Base-by-base conservation (phyloP, 2,329 filamentous ascomycete species). In the Phaeomoniella chlamydospora region DNA sequence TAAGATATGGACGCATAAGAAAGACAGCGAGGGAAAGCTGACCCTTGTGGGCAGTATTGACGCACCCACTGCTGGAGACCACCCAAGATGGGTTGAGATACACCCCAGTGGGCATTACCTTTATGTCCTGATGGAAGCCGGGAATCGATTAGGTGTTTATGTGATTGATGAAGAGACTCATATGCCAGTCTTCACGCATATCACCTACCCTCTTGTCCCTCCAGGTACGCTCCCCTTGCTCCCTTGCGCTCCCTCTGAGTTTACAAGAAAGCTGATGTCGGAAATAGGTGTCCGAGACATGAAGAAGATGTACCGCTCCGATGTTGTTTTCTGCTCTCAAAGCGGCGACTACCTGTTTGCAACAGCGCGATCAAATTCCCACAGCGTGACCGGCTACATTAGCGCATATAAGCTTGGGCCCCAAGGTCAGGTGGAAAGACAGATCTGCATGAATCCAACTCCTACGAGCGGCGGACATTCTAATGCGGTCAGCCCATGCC, bases 101-200 rank as follows among this genome's bases (percentile, higher is more conserved):
- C 81, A 88, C 55, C 78, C 79, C 2, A 72, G 72, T 1, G 83
- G 82, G 14, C 71, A 76, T 39, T 86, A 85, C 56, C 68, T 93
- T 38, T 93, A 92, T 59, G 83, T 73, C 5, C 67, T 93, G 46
- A 92, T 90, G 81, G 85, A 93, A 59, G 79, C 77, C n/a, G 83
- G 84, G 37, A 93, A 93, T 62, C 68, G 79, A 35, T 61, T 93
- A 38, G 84, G 75, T 55, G 80, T 86, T 48, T 93, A 90, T 57
- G 69, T 81, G 44, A 75, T 93, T 57, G 80, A 90, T 54, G 72
- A 76, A 38, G 55, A 64, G 31, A 83, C 80, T 3, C 79, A 76
- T 55, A 61, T 83, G 52, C 85, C 85, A 10, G 70, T 84, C 13
- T 90, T 83, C 59, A 92, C 84, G 4, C 71, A 80, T 52, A 73